Conservation (phyloP, 2,329 filamentous ascomycete genomes). For the Trichoderma aggressivum region DNA sequence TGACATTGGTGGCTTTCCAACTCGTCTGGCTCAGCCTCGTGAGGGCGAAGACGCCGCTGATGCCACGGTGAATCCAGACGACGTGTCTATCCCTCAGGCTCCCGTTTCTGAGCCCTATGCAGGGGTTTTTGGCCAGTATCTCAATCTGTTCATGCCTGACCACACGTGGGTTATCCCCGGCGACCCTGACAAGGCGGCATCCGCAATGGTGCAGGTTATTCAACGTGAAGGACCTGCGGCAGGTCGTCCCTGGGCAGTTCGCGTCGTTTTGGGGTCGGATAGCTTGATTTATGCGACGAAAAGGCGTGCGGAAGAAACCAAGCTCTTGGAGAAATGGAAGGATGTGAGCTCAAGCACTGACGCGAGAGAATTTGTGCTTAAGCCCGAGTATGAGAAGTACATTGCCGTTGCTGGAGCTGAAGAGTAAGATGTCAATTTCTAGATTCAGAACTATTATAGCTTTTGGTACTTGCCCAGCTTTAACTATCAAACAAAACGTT, state of each 20-base stretch:
- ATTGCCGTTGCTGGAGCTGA: neutral
- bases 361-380: neutral
- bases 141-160: constrained; percentile 24
- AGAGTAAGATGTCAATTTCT: neutral
- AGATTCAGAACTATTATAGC: too few species aligned
- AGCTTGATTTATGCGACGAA: constrained; percentile 24
- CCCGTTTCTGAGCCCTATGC: constrained; percentile 22
- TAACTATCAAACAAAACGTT: too few species aligned
- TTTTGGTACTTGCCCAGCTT: neutral
- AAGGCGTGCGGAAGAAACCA: constrained; percentile 25
- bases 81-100: neutral
- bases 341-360: constrained; percentile 27
- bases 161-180: constrained; percentile 27
- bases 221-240: constrained; percentile 26
- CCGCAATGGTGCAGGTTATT: constrained; percentile 28
- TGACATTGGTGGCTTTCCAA: constrained; percentile 32
- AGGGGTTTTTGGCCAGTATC: constrained; percentile 22
- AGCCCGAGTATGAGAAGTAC: constrained; percentile 1
- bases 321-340: constrained; percentile 26
- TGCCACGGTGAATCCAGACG: neutral
- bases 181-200: constrained; percentile 25
- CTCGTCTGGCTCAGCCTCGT: constrained; percentile 28
- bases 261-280: constrained; percentile 33
- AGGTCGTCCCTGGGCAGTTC: constrained; percentile 25
- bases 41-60: constrained; percentile 18